Percentiles rank a stretch among this genome's conserved stretches.
These are phyloP conservation scores for Volvox carteri DNA, from an alignment of 163 green algal species.

Conservation along the genomic window DNA sequence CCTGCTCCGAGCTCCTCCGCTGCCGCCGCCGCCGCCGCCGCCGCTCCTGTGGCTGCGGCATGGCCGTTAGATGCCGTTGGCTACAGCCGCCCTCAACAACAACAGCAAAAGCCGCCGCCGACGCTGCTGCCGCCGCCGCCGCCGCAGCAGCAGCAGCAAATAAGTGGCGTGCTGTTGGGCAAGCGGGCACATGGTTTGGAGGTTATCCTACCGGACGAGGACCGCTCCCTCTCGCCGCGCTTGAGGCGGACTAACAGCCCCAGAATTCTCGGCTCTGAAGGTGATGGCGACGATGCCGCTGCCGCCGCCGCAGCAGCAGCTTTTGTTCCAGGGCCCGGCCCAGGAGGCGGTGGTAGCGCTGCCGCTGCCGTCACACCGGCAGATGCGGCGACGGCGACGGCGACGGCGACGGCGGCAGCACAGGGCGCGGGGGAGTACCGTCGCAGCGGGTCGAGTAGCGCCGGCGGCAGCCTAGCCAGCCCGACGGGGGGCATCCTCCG, in stretches of 20 bases:
- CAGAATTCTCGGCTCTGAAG: neutral
- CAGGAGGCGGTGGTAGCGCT: neutral
- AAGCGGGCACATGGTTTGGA: neutral
- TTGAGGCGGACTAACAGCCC: neutral
- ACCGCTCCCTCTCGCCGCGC: too few relatives aligned
- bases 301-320: neutral
- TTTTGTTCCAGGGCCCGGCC: too few relatives aligned
- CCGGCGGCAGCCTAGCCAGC: neutral
- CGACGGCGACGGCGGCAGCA: neutral
- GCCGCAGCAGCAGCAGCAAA: neutral
- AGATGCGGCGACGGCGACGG: neutral
- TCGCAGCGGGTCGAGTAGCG: neutral
- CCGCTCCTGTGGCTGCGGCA: neutral
- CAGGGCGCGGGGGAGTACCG: neutral
- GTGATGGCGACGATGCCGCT: neutral
- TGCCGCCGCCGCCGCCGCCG: neutral
- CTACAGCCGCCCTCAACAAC: neutral
- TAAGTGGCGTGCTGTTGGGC: neutral
- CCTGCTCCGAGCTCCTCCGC: neutral
- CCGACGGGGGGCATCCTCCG: constrained; percentile 20
- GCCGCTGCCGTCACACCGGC: neutral
- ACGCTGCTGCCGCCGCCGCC: too few relatives aligned
- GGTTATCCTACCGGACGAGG: too few relatives aligned
- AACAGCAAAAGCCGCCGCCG: constrained; percentile 10
- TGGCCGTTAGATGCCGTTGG: neutral